Percentiles rank a stretch among this genome's conserved stretches.
phyloP scores from a whole-genome alignment of 805 yeast species.

The Ogataea trehaloabstinens region DNA sequence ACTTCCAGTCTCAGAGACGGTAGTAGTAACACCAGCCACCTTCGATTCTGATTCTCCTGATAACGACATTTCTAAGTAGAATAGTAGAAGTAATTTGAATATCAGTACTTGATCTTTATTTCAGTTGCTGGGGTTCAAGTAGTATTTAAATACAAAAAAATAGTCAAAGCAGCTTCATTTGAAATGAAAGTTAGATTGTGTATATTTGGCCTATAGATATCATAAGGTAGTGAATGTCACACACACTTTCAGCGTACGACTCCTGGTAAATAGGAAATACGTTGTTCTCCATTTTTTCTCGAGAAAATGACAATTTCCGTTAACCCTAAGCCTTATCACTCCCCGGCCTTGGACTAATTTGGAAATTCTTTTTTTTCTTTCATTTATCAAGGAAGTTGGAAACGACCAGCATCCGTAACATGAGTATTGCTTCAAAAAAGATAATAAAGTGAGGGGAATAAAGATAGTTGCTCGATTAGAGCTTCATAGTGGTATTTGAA shows the following conservation, averaged over 20 bases:
- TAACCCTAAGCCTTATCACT: background rate
- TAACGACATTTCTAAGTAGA: background rate
- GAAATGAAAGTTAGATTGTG: background rate
- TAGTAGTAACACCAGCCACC: background rate
- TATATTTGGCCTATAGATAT: background rate
- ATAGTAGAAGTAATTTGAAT: background rate
- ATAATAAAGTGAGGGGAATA: background rate
- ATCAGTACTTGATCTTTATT: background rate
- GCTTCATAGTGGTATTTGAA: too few species aligned
- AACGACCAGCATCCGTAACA: background rate
- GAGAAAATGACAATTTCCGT: background rate
- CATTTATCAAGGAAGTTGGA: background rate
- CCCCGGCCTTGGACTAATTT: background rate
- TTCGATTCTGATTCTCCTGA: background rate
- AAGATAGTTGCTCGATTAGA: conserved; percentile 6
- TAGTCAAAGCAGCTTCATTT: background rate
- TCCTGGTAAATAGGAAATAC: background rate
- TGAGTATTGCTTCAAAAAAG: background rate
- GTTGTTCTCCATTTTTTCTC: background rate
- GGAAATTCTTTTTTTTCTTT: background rate
- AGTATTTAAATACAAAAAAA: background rate
- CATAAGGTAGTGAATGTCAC: background rate
- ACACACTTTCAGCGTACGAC: background rate
- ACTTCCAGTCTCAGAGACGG: conserved; percentile 3
- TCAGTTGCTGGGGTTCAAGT: background rate